Evolutionary conservation across 345 rosid species (phyloP), one percentile per base, ranked within the genome.

Genomic region (Orychophragmus violaceus): DNA sequence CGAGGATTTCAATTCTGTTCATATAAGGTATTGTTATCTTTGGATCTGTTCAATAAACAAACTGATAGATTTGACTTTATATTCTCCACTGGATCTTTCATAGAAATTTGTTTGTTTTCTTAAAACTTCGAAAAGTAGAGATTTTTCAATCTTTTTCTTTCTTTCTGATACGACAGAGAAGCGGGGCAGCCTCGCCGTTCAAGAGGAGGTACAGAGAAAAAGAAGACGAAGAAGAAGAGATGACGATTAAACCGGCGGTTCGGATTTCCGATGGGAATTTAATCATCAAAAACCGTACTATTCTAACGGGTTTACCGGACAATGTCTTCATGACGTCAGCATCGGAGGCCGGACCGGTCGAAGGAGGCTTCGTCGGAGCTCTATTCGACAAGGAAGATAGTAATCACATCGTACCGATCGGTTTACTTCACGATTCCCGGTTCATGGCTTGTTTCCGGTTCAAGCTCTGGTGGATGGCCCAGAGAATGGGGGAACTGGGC

Each of bases 391-490:
- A 64, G 44, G 88, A 83, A 14, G 81, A 76, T 1, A 87, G 90
- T 68, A 49, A 87, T 36, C 97, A 89, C 17, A 82, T 89, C 78
- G 64, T 86, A 6, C 74, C 87, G 9, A 35, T 93, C 29, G 98
- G 98, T 8, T 71, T 79, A 58, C 72, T 93, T 0, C 83, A 79
- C 6, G 82, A 82, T 42, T 88, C 87, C 66, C 85, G 98, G 79
- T 93, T 93, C 82, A 78, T 93, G 94, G 85, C 97, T 18, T 81
- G 90, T 73, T 93, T 93, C 76, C 77, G 98, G 82, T 87, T 93
- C 79, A 89, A 89, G 81, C 82, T 93, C 4, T 93, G 92, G 94
- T 93, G 98, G 98, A 93, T 93, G 98, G 91, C 97, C 36, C 98
- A 93, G 73, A 84, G 77, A 60, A 89, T 89, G 97, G 98, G 98